Conservation (phyloP, 495 filamentous ascomycete species). For the Xylaria curta region DNA sequence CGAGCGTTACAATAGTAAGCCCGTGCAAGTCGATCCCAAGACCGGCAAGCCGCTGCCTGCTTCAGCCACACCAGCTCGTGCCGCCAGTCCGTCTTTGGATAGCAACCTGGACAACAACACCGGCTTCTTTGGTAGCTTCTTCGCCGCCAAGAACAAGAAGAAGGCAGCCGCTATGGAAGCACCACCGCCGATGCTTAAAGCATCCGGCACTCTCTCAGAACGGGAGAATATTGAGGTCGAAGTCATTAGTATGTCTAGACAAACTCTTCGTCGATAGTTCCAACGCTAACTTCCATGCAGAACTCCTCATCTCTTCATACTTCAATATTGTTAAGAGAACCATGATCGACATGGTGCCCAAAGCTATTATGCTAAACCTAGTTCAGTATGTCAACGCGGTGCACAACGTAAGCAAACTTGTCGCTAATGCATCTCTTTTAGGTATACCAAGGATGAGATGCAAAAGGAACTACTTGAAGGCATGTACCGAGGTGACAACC, state of each 20-base stretch:
- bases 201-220: slow-evolving; percentile 88
- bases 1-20: slow-evolving; percentile 83
- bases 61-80: slow-evolving; percentile 65
- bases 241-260: slow-evolving; percentile 87
- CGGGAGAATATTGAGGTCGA: slow-evolving; percentile 94
- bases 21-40: slow-evolving; percentile 98
- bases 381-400: slow-evolving; percentile 74
- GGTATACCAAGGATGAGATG: slow-evolving; percentile 97
- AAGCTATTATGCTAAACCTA: slow-evolving; percentile 97
- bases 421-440: slow-evolving; percentile 46
- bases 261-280: slow-evolving; percentile 23
- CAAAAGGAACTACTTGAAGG: slow-evolving; percentile 97
- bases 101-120: slow-evolving; percentile 59
- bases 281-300: slow-evolving; percentile 53
- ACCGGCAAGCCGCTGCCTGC: slow-evolving; percentile 91
- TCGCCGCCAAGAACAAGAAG: slow-evolving; percentile 99
- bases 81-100: slow-evolving; percentile 71
- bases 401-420: background rate
- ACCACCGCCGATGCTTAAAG: slow-evolving; percentile 90
- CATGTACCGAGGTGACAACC: slow-evolving; percentile 89
- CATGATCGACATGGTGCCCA: slow-evolving; percentile 99
- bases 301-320: slow-evolving; percentile 95
- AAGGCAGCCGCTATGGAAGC: slow-evolving; percentile 99
- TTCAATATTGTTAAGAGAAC: slow-evolving; percentile 97
- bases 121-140: slow-evolving; percentile 97